phyloP scores from a whole-genome alignment of 345 rosid species.

The Rubroshorea leprosula region DNA sequence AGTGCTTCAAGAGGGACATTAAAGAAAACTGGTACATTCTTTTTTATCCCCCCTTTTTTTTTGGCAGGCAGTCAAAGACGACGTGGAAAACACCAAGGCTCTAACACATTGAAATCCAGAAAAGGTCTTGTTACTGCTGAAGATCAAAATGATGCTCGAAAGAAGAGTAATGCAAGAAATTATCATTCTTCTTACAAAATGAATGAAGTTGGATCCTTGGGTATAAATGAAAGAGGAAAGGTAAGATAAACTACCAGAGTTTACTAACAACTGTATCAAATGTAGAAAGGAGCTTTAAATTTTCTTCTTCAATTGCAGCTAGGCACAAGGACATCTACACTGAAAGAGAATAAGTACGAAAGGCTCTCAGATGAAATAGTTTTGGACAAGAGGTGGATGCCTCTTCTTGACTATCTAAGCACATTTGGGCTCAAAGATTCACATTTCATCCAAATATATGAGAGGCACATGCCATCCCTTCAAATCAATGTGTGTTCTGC shows the following conservation, averaged over 20 bases:
- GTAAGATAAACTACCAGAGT: constrained; percentile 28
- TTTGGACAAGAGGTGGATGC: constrained; percentile 72
- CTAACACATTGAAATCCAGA: constrained; percentile 17
- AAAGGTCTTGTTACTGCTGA: constrained; percentile 20
- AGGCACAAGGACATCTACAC: constrained; percentile 23
- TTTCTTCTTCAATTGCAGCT: constrained; percentile 35
- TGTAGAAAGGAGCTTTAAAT: constrained; percentile 3
- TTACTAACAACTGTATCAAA: background rate
- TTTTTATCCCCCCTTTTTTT: constrained; percentile 17
- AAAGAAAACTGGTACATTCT: constrained; percentile 9
- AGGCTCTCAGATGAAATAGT: constrained; percentile 61
- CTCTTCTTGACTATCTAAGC: constrained; percentile 77
- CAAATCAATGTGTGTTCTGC: constrained; percentile 77
- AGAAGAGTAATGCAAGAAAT: constrained; percentile 18
- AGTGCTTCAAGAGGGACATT: background rate
- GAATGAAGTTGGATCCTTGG: constrained; percentile 32
- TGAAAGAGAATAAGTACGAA: constrained; percentile 50
- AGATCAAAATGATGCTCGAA: constrained; percentile 23
- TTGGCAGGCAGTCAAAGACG: constrained; percentile 41
- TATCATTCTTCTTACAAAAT: constrained; percentile 15
- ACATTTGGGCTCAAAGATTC: constrained; percentile 81
- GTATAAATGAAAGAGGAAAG: constrained; percentile 37
- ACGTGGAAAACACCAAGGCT: constrained; percentile 22
- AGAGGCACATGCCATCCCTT: constrained; percentile 81
- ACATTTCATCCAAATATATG: constrained; percentile 81